Evolutionary conservation across 179 eudicot genomes (phyloP), one percentile per base, ranked within the genome.

Genomic region (Nepenthes alata): DNA sequence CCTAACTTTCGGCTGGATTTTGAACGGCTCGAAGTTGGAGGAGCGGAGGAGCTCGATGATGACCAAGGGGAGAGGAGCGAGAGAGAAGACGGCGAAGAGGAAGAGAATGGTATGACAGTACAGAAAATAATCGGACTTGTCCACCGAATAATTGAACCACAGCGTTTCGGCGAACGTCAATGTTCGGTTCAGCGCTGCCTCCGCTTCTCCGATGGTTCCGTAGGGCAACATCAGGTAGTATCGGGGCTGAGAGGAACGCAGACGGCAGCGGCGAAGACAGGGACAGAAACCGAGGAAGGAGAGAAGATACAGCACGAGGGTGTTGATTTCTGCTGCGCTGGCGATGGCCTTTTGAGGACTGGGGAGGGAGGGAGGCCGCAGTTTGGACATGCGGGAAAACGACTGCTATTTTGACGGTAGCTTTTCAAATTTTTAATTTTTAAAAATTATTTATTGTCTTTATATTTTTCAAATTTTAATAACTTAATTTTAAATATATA

Each of bases 41-140:
- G 62, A 60, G 1, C 71, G 58, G n/a, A 74, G 13, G 52, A 72
- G 11, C 59, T 90, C 95, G 25, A 79, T 65, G 36, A 77, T 15
- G 54, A 78, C 39, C 62, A 83, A 76, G 12, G 81, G 82, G 12
- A 83, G 63, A 3, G 97, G 95, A 36, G 75, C 58, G 37, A 79
- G 38, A 9, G 96, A 77, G 81, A 85, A 91, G 53, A 91, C 39
- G 37, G 70, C 7, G 75, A 91, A 91, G 49, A 91, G 83, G 66
- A 88, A 85, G 25, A 85, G 55, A 53, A 85, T 80, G 85, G 83
- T 85, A 70, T 91, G 96, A 69, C 97, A 91, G 72, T 74, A 91
- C 35, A 91, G 78, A 64, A 78, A 75, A 72, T 85, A 88, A 59
- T 91, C 94, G 14, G 97, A 91, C 68, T 85, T 91, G 61, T 64